These are phyloP conservation scores for Pseudogymnoascus sp. DNA, from an alignment of 2,329 filamentous ascomycete species.

Conservation along the genomic window DNA sequence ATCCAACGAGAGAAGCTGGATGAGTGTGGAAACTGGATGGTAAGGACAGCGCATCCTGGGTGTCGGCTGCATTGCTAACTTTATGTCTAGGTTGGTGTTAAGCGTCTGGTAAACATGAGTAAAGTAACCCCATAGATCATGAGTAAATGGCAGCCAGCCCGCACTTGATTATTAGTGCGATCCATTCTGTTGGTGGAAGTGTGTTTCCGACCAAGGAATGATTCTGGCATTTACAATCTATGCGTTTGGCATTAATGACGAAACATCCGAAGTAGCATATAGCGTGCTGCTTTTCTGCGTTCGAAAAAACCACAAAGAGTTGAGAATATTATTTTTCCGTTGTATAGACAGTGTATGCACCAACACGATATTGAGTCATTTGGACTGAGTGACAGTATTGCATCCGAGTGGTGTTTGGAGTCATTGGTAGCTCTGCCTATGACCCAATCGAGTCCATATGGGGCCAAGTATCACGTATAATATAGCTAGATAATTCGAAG, in stretches of 20 bases:
- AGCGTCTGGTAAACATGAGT: conserved; percentile 73
- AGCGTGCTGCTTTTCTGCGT: background rate
- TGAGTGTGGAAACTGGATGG: conserved; percentile 84
- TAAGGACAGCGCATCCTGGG: conserved; percentile 38
- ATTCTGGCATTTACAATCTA: background rate
- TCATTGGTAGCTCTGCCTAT: background rate
- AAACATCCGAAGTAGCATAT: background rate
- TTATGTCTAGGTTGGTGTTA: conserved; percentile 58
- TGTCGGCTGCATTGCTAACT: conserved; percentile 34
- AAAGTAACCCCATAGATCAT: conserved; percentile 53
- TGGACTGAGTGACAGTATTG: background rate
- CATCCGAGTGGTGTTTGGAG: background rate
- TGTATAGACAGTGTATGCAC: background rate
- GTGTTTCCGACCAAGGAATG: background rate
- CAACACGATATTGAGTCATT: background rate
- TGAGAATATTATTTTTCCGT: conserved; percentile 6
- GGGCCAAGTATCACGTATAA: background rate
- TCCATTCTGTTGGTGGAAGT: background rate
- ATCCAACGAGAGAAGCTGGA: conserved; percentile 71
- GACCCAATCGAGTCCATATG: background rate
- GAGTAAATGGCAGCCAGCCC: background rate
- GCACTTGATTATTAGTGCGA: background rate
- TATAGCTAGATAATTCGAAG: background rate
- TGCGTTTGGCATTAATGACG: background rate
- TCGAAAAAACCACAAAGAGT: background rate